Conservation (phyloP, 192 early-diverging fungal species). For the Podila epicladia region DNA sequence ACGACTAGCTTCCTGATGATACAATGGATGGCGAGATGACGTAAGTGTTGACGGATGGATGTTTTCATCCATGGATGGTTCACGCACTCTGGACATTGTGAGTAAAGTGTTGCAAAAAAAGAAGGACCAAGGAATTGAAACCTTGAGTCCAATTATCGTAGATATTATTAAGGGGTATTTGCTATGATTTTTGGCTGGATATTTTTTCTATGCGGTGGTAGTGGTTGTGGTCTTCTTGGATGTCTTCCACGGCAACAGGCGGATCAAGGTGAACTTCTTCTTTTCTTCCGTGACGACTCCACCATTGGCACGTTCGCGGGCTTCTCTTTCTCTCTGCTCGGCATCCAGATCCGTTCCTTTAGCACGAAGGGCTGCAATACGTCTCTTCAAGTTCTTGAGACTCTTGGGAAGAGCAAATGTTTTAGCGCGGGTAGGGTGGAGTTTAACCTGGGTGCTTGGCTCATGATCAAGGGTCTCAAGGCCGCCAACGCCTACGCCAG, state of each 20-base stretch:
- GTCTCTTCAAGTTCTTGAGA: constrained; percentile 38
- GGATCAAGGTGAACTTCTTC: constrained; percentile 48
- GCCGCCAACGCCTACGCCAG: neutral
- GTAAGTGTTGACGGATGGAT: constrained; percentile 4
- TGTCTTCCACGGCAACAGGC: constrained; percentile 44
- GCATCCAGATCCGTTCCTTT: constrained; percentile 49
- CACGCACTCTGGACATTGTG: constrained; percentile 47
- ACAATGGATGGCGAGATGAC: constrained; percentile 8
- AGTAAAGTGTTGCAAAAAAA: constrained; percentile 9
- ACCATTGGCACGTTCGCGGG: constrained; percentile 21
- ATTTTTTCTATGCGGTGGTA: neutral
- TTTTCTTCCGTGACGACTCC: constrained; percentile 28
- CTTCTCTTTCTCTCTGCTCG: constrained; percentile 38
- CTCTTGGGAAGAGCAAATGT: constrained; percentile 46
- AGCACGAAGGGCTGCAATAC: constrained; percentile 46
- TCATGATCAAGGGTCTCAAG: constrained; percentile 1
- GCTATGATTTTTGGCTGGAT: too few relatives aligned
- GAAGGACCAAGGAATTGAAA: neutral
- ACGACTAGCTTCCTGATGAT: too few relatives aligned
- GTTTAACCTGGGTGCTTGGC: constrained; percentile 36
- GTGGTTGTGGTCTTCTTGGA: constrained; percentile 13
- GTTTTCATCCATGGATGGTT: neutral
- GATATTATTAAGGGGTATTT: neutral
- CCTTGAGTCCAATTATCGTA: neutral
- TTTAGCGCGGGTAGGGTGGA: constrained; percentile 48